Conservation (phyloP, 805 yeast species). For the Wickerhamiella allomyrinae region DNA sequence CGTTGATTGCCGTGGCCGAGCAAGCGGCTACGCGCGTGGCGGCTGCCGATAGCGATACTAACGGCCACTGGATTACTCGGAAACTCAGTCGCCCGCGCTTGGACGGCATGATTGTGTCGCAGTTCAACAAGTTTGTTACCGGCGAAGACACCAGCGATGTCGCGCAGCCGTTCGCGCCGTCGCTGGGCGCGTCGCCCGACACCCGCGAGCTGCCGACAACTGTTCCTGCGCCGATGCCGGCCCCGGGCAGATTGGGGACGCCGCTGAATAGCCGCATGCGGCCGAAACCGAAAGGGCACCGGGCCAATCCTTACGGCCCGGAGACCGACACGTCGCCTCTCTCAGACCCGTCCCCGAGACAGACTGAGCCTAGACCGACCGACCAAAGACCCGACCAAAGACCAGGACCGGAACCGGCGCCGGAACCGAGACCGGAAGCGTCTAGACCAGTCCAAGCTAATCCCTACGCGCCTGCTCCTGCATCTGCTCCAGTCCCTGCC, state of each 20-base stretch:
- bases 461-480: constrained; percentile 7
- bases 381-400: no score
- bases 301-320: no score
- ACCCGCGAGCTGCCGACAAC: background rate
- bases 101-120: constrained; percentile 79
- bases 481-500: background rate
- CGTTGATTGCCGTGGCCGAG: constrained; percentile 5
- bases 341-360: no score
- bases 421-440: no score
- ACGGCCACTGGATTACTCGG: constrained; percentile 61
- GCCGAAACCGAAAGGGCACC: no score
- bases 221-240: background rate
- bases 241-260: background rate
- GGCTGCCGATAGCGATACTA: constrained; percentile 11
- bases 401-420: background rate
- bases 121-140: constrained; percentile 63
- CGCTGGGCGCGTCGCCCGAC: background rate
- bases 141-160: constrained; percentile 48
- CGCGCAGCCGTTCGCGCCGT: background rate
- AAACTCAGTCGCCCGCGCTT: constrained; percentile 34
- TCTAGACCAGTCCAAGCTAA: no score
- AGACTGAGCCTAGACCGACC: no score
- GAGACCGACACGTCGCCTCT: no score
- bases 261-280: no score
- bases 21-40: constrained; percentile 11